Evolutionary conservation across 768 basidiomycete species (phyloP).

Genomic region (Gelatoporia subvermispora): DNA sequence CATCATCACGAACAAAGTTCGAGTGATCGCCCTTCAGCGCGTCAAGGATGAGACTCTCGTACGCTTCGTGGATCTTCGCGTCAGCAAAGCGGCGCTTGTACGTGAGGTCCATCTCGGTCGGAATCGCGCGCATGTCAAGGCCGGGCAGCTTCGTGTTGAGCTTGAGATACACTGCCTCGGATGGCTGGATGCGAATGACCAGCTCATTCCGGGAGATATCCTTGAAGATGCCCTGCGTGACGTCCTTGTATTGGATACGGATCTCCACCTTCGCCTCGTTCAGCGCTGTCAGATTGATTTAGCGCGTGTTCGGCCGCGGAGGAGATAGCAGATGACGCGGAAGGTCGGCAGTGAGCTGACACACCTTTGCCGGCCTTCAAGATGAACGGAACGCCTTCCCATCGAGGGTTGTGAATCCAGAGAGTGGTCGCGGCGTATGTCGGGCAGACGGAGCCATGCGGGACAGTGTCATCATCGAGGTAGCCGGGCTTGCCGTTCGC

Average conservation of each 20-base stretch:
- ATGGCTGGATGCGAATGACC: conserved; percentile 94
- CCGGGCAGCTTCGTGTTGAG: conserved; percentile 94
- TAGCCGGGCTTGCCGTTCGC: conserved; percentile 97
- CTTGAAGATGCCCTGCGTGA: conserved; percentile 94
- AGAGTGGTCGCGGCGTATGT: conserved; percentile 90
- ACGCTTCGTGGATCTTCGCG: conserved; percentile 91
- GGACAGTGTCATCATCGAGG: conserved; percentile 93
- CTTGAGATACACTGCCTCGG: conserved; percentile 96
- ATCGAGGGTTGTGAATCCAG: conserved; percentile 91
- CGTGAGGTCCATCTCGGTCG: conserved; percentile 96
- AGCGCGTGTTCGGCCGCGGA: not conserved
- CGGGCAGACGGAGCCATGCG: conserved; percentile 86
- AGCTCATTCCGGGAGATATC: conserved; percentile 96
- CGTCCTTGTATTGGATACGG: conserved; percentile 97
- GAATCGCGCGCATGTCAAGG: conserved; percentile 82
- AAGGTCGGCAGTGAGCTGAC: conserved; percentile 15
- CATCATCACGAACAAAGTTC: conserved; percentile 97
- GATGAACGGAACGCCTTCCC: conserved; percentile 99
- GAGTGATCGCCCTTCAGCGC: conserved; percentile 97
- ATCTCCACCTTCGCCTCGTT: conserved; percentile 99
- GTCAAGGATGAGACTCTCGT: conserved; percentile 93
- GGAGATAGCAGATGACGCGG: conserved; percentile 10
- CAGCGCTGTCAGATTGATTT: conserved; percentile 51
- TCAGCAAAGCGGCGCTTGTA: conserved; percentile 95
- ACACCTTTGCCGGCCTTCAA: conserved; percentile 96